A percentile compares a stretch with the other conserved stretches of the same genome.
These are phyloP conservation scores for Vitis cinerea DNA, from an alignment of 164 flowering plant species.

Conservation along the genomic window DNA sequence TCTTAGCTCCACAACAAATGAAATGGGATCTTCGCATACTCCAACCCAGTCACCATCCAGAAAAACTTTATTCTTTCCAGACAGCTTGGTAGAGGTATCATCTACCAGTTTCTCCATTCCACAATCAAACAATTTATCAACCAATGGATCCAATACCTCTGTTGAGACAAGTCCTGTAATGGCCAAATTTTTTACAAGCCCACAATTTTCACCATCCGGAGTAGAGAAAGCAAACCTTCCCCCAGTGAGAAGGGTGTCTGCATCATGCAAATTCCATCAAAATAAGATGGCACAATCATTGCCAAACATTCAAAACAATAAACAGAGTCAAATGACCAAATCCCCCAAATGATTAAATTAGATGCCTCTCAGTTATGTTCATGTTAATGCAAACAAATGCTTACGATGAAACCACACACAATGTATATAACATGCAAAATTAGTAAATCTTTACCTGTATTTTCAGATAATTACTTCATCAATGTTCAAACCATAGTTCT, in stretches of 20 bases:
- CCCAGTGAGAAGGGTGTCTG: slow-evolving; percentile 98
- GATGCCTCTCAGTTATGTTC: too few relatives aligned
- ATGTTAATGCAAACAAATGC: too few relatives aligned
- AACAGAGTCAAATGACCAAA: background rate
- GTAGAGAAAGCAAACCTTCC: slow-evolving; percentile 87
- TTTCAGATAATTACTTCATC: too few relatives aligned
- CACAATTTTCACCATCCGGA: slow-evolving; percentile 95
- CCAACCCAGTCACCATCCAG: slow-evolving; percentile 95
- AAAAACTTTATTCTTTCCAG: slow-evolving; percentile 61
- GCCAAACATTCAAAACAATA: too few relatives aligned
- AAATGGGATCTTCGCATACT: slow-evolving; percentile 52
- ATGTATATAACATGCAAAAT: background rate
- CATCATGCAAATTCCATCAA: slow-evolving; percentile 25
- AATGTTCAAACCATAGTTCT: too few relatives aligned
- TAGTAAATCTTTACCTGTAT: too few relatives aligned
- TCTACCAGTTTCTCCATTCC: slow-evolving; percentile 71
- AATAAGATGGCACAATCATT: background rate
- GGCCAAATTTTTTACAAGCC: slow-evolving; percentile 91
- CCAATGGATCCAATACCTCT: slow-evolving; percentile 37
- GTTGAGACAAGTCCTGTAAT: slow-evolving; percentile 75
- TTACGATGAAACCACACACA: background rate
- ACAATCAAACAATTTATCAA: slow-evolving; percentile 43
- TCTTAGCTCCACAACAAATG: slow-evolving; percentile 63
- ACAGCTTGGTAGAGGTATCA: slow-evolving; percentile 37
- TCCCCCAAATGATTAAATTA: too few relatives aligned